Base-by-base conservation (phyloP, 306 rosid species). In the Rosa lucieae region DNA sequence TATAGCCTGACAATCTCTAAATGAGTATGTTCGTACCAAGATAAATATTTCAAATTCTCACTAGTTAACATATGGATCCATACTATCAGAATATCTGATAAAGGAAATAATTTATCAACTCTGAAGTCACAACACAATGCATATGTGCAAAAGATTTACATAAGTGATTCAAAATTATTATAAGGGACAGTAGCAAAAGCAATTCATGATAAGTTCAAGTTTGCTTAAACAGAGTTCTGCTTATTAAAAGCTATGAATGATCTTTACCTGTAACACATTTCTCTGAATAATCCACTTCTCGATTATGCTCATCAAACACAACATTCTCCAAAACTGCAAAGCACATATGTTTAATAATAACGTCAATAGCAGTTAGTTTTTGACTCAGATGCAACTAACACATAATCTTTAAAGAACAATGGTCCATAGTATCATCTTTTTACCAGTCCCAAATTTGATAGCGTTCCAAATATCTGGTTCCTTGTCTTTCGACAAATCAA, bases 391-490 rank as follows among this genome's bases (percentile, higher is more conserved):
- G 26, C 0, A 49, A 2, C 0, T 44, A 70, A 59, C 3, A 23
- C 8, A 56, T 47, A 12, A 2, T 8, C 56, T 69, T 14, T 32
- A 18, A 13, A 37, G 13, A 20, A 14, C 39, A 44, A 66, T 48
- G 63, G 20, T 43, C 8, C 55, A 8, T 46, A 29, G 8, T 5
- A 35, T 37, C 49, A 72, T 9, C 73, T 12, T 49, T 56, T 62
- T 87, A 92, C 97, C 96, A 51, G 98, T 90, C 40, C 97, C 98
- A 81, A 94, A 94, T 83, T 85, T 89, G 85, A 94, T 92, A 8
- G 98, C 96, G 72, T 92, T 94, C 92, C 94, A 94, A 53, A 94
- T 94, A 81, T 94, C 96, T 14, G 97, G 98, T 55, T 94, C 98
- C 69, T 92, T 92, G 26, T 92, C 97, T 42, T 49, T n/a, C 3